Conservation (phyloP, 2,329 filamentous ascomycete genomes). For the Exophiala lecanii-corni region DNA sequence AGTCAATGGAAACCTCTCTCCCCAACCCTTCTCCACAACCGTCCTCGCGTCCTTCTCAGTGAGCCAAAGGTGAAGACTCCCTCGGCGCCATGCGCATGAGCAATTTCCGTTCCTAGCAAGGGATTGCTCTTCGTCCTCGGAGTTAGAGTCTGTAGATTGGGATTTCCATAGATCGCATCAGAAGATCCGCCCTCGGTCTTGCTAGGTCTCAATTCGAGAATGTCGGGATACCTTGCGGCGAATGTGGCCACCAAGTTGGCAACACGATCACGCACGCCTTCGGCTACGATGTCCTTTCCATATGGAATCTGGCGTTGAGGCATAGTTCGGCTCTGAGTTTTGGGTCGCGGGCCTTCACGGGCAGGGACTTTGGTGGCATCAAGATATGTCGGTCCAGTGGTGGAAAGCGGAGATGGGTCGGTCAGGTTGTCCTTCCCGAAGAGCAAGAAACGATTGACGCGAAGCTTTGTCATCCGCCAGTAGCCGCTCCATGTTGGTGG, state of each 20-base stretch:
- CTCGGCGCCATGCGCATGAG: constrained; percentile 17
- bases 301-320: constrained; percentile 23
- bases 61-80: constrained; percentile 20
- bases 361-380: constrained; percentile 7
- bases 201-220: constrained; percentile 16
- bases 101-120: constrained; percentile 15
- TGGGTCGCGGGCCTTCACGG: constrained; percentile 12
- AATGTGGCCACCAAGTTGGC: constrained; percentile 8
- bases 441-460: constrained; percentile 14
- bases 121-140: constrained; percentile 6
- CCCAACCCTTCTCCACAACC: constrained; percentile 22
- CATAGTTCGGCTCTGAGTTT: constrained; percentile 19
- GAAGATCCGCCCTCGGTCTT: constrained; percentile 19
- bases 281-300: constrained; percentile 4
- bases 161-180: constrained; percentile 18
- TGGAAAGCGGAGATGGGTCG: constrained; percentile 16
- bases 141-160: constrained; percentile 12
- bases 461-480: constrained; percentile 23
- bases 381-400: constrained; percentile 15
- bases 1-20: constrained; percentile 16
- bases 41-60: constrained; percentile 18
- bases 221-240: constrained; percentile 11
- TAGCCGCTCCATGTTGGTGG: constrained; percentile 23
- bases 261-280: constrained; percentile 14
- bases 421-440: constrained; percentile 18